Base-by-base conservation (phyloP, 306 rosid species). In the Nissolia schottii region DNA sequence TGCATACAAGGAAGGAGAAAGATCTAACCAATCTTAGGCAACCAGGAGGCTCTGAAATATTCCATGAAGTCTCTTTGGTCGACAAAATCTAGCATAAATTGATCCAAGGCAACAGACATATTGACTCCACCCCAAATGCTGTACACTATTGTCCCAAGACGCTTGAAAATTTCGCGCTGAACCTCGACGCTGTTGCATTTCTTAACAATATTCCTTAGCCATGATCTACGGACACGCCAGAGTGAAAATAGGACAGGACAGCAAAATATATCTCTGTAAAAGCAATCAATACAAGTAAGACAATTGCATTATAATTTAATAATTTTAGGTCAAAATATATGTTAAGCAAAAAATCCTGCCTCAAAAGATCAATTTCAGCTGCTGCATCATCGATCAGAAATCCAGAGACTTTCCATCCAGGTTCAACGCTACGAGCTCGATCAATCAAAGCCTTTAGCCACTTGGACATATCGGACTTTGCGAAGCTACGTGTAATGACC, bases 401-500 rank as follows among this genome's bases (percentile, higher is more conserved):
- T 11, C 97, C 98, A 85, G 85, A 87, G 77, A 82, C 84, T 87
- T 82, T 89, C 96, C 96, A 93, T 46, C 85, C 96, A 46, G 90
- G 85, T 79, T 94, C 97, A 37, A 86, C 82, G 58, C 79, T 80
- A 73, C 63, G 89, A 70, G 88, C 96, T 80, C 85, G 89, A 73
- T 70, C 88, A 74, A 81, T 82, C 23, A 93, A 75, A 50, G 96
- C 88, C 59, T 86, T 89, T 85, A 91, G 77, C 97, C 98, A 93
- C 82, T 93, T 89, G 29, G 94, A 80, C 70, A 93, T 75, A 67
- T 91, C 98, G 35, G 85, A 78, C 81, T 87, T 93, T 41, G 97
- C 86, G 83, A 79, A 89, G 86, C 98, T 93, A 41, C 97, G 98
- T 31, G 98, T 93, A 75, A 93, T 86, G 62, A 93, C 81, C 98